phyloP scores from a whole-genome alignment of 2,329 filamentous ascomycete species.

The Cladophialophora chaetospira region DNA sequence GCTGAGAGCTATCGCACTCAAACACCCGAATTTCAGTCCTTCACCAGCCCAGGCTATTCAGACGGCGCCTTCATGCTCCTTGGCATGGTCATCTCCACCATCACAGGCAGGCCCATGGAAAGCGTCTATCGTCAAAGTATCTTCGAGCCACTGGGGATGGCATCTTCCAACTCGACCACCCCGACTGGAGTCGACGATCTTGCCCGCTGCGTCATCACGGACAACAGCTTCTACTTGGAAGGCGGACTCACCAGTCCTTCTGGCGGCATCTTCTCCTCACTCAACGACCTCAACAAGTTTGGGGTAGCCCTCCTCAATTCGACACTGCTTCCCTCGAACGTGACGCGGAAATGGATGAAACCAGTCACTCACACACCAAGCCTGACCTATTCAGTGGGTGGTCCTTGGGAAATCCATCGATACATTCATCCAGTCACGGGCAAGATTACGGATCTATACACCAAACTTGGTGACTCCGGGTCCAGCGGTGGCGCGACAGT shows the following conservation, averaged over 20 bases:
- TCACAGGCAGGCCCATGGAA: slow-evolving; percentile 45
- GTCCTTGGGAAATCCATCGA: slow-evolving; percentile 49
- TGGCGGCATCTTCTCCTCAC: slow-evolving; percentile 37
- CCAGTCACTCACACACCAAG: slow-evolving; percentile 44
- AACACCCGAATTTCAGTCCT: slow-evolving; percentile 48
- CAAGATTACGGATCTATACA: slow-evolving; percentile 42
- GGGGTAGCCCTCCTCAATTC: slow-evolving; percentile 40
- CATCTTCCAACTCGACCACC: slow-evolving; percentile 42
- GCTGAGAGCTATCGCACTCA: slow-evolving; percentile 36
- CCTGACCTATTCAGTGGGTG: slow-evolving; percentile 43
- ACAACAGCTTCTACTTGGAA: slow-evolving; percentile 1
- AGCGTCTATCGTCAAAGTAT: slow-evolving; percentile 47
- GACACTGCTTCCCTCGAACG: slow-evolving; percentile 40
- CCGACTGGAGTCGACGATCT: slow-evolving; percentile 35
- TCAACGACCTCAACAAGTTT: slow-evolving; percentile 41
- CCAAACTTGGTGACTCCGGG: slow-evolving; percentile 47
- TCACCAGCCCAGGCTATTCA: slow-evolving; percentile 52
- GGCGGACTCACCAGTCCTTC: slow-evolving; percentile 20
- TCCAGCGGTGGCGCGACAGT: slow-evolving; percentile 42
- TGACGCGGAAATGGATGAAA: slow-evolving; percentile 46
- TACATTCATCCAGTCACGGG: slow-evolving; percentile 33
- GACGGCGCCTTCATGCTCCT: slow-evolving; percentile 52
- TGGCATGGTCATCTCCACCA: slow-evolving; percentile 49
- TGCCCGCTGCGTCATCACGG: slow-evolving; percentile 30
- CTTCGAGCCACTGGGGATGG: slow-evolving; percentile 48